These are phyloP conservation scores for Thyridium curvatum DNA, from an alignment of 2,329 filamentous ascomycete genomes.

Conservation along the genomic window DNA sequence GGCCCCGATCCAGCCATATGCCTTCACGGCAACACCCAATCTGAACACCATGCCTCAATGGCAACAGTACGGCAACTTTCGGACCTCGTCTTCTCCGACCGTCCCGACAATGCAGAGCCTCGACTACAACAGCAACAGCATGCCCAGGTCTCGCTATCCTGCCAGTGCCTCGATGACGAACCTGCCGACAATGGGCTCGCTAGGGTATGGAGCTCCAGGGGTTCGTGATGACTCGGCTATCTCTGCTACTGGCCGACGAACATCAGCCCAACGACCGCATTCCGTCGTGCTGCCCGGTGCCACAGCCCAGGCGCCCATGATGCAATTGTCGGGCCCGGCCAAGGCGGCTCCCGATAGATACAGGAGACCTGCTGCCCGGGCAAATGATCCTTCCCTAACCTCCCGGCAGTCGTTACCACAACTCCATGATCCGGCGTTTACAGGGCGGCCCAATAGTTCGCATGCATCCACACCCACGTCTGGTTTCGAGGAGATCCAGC, in stretches of 20 bases:
- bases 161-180: conserved; percentile 32
- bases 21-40: conserved; percentile 66
- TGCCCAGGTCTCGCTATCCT: conserved; percentile 20
- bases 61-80: conserved; percentile 39
- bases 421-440: conserved; percentile 33
- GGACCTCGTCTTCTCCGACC: conserved; percentile 40
- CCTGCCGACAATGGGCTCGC: conserved; percentile 28
- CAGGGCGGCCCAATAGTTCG: conserved; percentile 42
- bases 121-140: conserved; percentile 22
- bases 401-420: conserved; percentile 19
- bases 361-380: conserved; percentile 56
- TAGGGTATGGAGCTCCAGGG: conserved; percentile 29
- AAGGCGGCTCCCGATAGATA: conserved; percentile 81
- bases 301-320: conserved; percentile 38
- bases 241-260: conserved; percentile 32
- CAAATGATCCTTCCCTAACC: conserved; percentile 38
- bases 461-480: conserved; percentile 39
- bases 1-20: conserved; percentile 66
- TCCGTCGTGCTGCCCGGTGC: conserved; percentile 24
- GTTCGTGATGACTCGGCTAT: conserved; percentile 48
- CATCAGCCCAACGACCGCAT: conserved; percentile 33
- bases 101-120: conserved; percentile 32
- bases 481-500: conserved; percentile 62
- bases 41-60: conserved; percentile 49
- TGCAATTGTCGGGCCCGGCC: conserved; percentile 23